Conservation (phyloP, 768 basidiomycete species). For the Agrocybe praecox region DNA sequence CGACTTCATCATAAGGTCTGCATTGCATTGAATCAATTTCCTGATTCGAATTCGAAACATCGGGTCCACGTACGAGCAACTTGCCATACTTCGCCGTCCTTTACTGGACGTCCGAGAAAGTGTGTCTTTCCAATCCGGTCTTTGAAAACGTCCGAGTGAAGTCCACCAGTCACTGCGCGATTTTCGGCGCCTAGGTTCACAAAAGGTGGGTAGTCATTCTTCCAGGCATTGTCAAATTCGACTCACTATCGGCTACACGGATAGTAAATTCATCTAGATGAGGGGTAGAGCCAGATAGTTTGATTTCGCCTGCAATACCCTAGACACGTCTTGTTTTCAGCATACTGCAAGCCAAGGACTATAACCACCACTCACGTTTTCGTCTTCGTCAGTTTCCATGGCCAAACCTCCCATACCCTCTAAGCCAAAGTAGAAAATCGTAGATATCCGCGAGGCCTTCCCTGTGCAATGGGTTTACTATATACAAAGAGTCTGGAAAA, state of each 20-base stretch:
- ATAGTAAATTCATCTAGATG: slow-evolving; percentile 85
- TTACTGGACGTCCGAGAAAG: slow-evolving; percentile 62
- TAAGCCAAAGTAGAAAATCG: slow-evolving; percentile 85
- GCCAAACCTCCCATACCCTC: slow-evolving; percentile 86
- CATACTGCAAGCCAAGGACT: too few relatives aligned
- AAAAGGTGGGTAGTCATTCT: not conserved
- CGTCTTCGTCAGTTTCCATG: slow-evolving; percentile 75
- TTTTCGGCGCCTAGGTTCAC: slow-evolving; percentile 56
- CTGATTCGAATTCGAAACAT: not conserved
- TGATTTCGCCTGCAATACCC: slow-evolving; percentile 75
- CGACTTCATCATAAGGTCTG: slow-evolving; percentile 67
- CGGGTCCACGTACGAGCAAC: slow-evolving; percentile 68
- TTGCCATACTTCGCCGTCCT: slow-evolving; percentile 75
- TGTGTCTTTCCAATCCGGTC: slow-evolving; percentile 72
- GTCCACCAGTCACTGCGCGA: slow-evolving; percentile 52
- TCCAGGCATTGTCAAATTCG: not conserved
- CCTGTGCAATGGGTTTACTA: slow-evolving; percentile 26
- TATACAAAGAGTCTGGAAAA: not conserved
- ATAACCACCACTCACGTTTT: slow-evolving; percentile 58
- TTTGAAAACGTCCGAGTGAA: slow-evolving; percentile 57
- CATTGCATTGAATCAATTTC: not conserved
- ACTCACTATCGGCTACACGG: slow-evolving; percentile 73
- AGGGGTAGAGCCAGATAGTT: slow-evolving; percentile 71
- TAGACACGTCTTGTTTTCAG: slow-evolving; percentile 27
- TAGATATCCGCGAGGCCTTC: slow-evolving; percentile 64